phyloP scores from a whole-genome alignment of 805 yeast genomes.

The Candida nonsorbophila region DNA sequence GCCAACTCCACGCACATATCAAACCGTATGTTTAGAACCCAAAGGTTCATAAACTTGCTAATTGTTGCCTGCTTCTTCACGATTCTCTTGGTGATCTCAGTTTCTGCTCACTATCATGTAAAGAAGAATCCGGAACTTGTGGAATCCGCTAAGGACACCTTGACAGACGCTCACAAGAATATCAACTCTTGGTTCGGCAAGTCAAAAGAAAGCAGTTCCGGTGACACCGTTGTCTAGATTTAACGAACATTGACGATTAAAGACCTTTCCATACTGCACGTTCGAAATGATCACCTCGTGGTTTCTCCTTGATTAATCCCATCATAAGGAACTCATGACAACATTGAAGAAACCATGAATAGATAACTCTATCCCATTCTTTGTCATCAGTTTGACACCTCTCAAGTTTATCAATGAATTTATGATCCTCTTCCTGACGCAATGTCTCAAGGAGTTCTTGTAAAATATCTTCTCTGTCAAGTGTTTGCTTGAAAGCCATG shows the following conservation, averaged over 20 bases:
- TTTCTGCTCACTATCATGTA: conserved; percentile 22
- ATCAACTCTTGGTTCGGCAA: conserved; percentile 2
- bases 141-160: conserved; percentile 8
- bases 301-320: conserved; percentile 63
- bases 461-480: conserved; percentile 22
- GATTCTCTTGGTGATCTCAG: conserved; percentile 21
- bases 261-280: conserved; percentile 69
- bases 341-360: conserved; percentile 73
- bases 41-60: conserved; percentile 18
- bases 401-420: conserved; percentile 11
- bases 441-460: conserved; percentile 9
- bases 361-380: conserved; percentile 57
- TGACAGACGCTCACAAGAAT: conserved; percentile 3
- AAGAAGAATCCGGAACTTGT: conserved; percentile 9
- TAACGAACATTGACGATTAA: neutral
- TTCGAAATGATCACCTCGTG: conserved; percentile 63
- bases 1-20: conserved; percentile 24
- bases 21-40: conserved; percentile 26
- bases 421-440: conserved; percentile 1
- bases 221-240: neutral
- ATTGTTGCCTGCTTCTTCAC: conserved; percentile 17
- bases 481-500: conserved; percentile 51
- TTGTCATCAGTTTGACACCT: conserved; percentile 21
- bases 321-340: conserved; percentile 63
- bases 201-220: neutral